Evolutionary conservation across 805 yeast genomes (phyloP), one percentile per base, ranked within the genome.

Genomic region (Kodamaea hsintzibuensis): DNA sequence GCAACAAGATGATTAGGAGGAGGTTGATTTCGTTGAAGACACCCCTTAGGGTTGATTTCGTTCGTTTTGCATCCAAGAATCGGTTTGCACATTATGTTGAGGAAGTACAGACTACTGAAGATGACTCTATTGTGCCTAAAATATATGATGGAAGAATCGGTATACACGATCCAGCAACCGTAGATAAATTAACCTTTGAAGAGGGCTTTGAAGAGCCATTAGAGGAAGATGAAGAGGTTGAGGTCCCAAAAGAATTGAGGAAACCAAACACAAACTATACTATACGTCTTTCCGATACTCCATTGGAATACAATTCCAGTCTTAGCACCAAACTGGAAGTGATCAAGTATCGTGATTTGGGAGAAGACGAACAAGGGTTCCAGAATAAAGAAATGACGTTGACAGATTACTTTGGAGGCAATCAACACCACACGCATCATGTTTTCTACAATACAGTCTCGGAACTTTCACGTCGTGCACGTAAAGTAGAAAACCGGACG

Each of bases 321-420:
- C 43, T 49, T 7, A 14, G 22, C 16, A 35, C 52, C 1, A 6
- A 37, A 30, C 43, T 33, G 6, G 52, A 38, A 5, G n/a, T 17
- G 2, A 42, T 49, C 8, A 44, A 44, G 17, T 49, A 42, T 35
- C 17, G n/a, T 2, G 19, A 12, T n/a, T 17, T 33, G 2, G 47
- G 22, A 7, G 42, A 42, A 8, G 48, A 42, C 37, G 42, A 33
- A 22, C 42, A 19, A 14, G 43, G 43, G 16, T 22, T 42, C 19
- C 17, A 16, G 17, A 49, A 47, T 2, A 49, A 49, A 5, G 33
- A 53, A 16, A 58, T 70, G 40, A 60, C 73, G 19, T 49, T 76
- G 33, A 65, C 69, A 16, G 78, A 75, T 55, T 76, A 76, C 60
- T 74, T 76, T 55, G 60, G 62, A 51, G 79, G 78, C 5, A 76